Evolutionary conservation across 2,329 filamentous ascomycete species (phyloP), one percentile per base, ranked within the genome.

Genomic region (Fusarium kyushuense): DNA sequence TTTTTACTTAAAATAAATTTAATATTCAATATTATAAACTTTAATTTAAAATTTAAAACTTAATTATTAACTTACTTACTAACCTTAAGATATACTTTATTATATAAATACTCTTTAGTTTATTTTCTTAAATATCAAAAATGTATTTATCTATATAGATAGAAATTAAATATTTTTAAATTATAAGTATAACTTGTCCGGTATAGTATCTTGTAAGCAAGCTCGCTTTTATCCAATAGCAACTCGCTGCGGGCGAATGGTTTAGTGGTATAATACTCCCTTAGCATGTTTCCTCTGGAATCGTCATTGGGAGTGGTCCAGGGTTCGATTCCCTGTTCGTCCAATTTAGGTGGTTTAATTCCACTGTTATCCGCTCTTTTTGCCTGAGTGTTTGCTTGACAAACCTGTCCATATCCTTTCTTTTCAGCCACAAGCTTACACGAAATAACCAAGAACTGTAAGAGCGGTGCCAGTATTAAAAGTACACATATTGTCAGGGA

Each of bases 321-420:
- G 58, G 58, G 58, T 62, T 62, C 58, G 58, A 62, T 62, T 62
- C 58, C 57, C 58, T 62, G 57, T 62, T 62, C 58, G 58, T 62
- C 58, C 58, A 62, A 47, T 0, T 17, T 35, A 47, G 35, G 58
- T 62, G 58, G 58, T 62, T 62, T 5, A 5, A 29, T 2, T 4
- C 58, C 58, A 47, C 58, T 10, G 0, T 62, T 62, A 62, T 62
- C 48, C 58, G 46, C 35, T 55, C 42, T 53, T 33, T 21, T 27
- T 48, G 21, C n/a, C 1, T 4, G 2, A 10, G 35, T 11, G 10
- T 19, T 10, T 36, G 5, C 17, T 8, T 7, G 6, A 11, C 14
- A 13, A 2, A 3, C 2, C 4, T 6, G 17, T 27, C n/a, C 2
- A 7, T 5, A n/a, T n/a, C n/a, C 27, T 32, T 5, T 25, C 23